These are phyloP conservation scores for Aspergillus pseudoglaucus DNA, from an alignment of 2,329 filamentous ascomycete genomes.

Conservation along the genomic window DNA sequence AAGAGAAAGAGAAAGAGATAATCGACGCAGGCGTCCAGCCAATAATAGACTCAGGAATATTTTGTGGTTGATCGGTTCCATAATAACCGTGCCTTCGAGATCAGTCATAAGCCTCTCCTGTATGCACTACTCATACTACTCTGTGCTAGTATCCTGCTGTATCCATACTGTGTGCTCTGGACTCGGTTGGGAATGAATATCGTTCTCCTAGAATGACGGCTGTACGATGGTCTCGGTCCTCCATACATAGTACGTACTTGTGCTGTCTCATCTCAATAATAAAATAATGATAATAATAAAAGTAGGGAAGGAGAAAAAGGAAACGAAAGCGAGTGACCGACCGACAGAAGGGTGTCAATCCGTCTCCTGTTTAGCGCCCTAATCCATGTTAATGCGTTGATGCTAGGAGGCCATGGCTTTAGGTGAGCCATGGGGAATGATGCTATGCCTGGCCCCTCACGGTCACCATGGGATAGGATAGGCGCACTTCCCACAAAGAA, in stretches of 20 bases:
- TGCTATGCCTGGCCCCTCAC: background rate
- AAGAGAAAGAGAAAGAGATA: constrained; percentile 3
- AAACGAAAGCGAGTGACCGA: background rate
- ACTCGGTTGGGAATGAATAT: background rate
- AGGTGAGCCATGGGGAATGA: background rate
- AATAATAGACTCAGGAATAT: constrained; percentile 7
- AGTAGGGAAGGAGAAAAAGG: too few species aligned
- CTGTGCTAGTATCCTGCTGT: background rate
- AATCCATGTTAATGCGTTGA: background rate
- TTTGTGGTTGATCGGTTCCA: constrained; percentile 4
- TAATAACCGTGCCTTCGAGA: constrained; percentile 2
- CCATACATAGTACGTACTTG: background rate
- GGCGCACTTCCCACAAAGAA: too few species aligned
- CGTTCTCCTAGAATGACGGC: background rate
- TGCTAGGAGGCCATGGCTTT: background rate
- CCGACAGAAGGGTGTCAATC: background rate
- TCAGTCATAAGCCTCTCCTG: background rate
- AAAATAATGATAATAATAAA: too few species aligned
- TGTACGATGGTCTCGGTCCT: background rate
- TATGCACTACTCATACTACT: background rate
- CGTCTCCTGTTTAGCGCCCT: constrained; percentile 1
- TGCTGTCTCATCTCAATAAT: background rate
- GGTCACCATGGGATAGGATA: background rate
- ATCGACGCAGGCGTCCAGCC: constrained; percentile 1
- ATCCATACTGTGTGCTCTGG: background rate